Evolutionary conservation across 306 rosid genomes (phyloP), one percentile per base, ranked within the genome.

Genomic region (Quercus variabilis): DNA sequence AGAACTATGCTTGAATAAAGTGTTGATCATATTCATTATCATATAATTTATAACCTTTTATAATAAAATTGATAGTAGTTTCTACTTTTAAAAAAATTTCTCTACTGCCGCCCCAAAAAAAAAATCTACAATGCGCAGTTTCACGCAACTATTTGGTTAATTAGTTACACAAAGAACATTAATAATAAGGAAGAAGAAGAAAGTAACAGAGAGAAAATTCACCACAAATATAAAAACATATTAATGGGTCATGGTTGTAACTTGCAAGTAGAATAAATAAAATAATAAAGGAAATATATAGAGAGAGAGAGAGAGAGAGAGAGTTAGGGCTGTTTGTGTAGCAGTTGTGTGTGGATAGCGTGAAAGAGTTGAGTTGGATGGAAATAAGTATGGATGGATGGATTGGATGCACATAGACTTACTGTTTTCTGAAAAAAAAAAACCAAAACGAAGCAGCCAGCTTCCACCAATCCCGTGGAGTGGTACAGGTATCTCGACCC

Each of bases 381-480:
- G 63, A 76, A 41, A 0, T 41, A 41, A 41, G 46, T 8, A 41
- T 79, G 31, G 85, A 51, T 70, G 67, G 75, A 77, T 80, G 80
- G 70, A 30, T 28, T 21, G 67, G 17, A 49, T 49, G 54, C 10
- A 76, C 56, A 49, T 52, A 81, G 51, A 43, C 7, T 28, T 58
- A 38, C 52, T 31, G 55, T 58, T n/a, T 68, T 77, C 43, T 60
- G 76, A 73, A 51, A 35, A 87, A 85, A 26, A 26, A 26, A 80
- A 80, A 79, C 56, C 74, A 91, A 84, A 84, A 69, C 77, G 6
- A 73, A 87, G 87, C 83, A 85, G 90, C 73, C 91, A 84, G 65
- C 25, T 83, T 76, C 75, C 62, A 74, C 90, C 93, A 92, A 90
- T 92, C 78, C 76, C 77, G 26, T 21, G 81, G 60, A 41, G 77